Evolutionary conservation across 1,284 basidiomycete genomes (phyloP), one percentile per base, ranked within the genome.

Genomic region (Ceratobasidium sp.): DNA sequence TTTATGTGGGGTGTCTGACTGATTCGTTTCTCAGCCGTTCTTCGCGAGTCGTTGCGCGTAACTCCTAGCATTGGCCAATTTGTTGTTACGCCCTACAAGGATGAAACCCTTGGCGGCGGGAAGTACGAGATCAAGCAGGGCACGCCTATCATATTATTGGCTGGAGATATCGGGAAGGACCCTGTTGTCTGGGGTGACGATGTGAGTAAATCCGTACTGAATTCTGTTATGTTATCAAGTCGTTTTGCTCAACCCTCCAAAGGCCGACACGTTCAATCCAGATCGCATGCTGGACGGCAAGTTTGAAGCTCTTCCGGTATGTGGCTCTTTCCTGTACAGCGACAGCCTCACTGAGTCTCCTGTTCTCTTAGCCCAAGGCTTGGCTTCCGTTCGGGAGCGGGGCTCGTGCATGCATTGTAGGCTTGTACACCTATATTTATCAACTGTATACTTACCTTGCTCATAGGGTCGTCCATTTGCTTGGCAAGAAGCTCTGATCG

Each of bases 271-370:
- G 39, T 81, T 79, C 83, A 83, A 83, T 33, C 88, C 88, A 1
- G 89, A 90, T 80, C 85, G 89, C 3, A 88, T 88, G 86, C 82
- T 89, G 33, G 86, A 88, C 73, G 82, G 82, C 1, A 80, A 80
- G 33, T 82, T 81, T 72, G 81, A 83, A 80, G 79, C 82, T 68
- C 67, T 84, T 80, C 78, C 78, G n/a, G 77, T 78, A 56, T 13
- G 80, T 51, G 26, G 0, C 39, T 33, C n/a, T n/a, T 63, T 3
- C 42, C 7, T 7, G 58, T 4, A 28, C 10, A 33, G 6, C 2
- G n/a, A 13, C 26, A 56, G 26, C 13, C 9, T 56, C 13, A 9
- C 26, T 56, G 13, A 28, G 9, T n/a, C n/a, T n/a, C n/a, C 55
- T n/a, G 23, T 56, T n/a, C 13, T 20, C 9, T 7, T 46, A 77